Conservation (phyloP, 1,139 yeast genomes). For the Geotrichum candidum region DNA sequence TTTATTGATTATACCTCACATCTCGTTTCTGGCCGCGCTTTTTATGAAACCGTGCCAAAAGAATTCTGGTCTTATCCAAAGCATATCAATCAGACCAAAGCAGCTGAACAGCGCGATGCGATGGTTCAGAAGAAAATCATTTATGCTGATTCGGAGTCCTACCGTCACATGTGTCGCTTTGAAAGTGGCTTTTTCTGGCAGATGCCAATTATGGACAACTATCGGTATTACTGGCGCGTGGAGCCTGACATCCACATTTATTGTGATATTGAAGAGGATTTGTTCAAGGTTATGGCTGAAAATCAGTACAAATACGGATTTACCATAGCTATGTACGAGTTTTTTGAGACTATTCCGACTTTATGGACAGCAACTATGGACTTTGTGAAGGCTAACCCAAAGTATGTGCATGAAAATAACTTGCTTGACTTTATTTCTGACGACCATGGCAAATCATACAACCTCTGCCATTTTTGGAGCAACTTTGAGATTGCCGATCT, state of each 20-base stretch:
- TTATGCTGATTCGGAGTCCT: slow-evolving; percentile 61
- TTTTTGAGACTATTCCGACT: slow-evolving; percentile 67
- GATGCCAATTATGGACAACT: slow-evolving; percentile 63
- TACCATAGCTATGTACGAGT: slow-evolving; percentile 77
- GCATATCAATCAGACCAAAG: slow-evolving; percentile 53
- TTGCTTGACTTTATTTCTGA: slow-evolving; percentile 66
- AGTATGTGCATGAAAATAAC: slow-evolving; percentile 59
- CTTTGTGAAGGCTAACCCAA: slow-evolving; percentile 59
- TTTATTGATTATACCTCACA: slow-evolving; percentile 42
- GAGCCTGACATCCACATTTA: slow-evolving; percentile 76
- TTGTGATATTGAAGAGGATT: slow-evolving; percentile 78
- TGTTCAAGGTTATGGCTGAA: slow-evolving; percentile 74
- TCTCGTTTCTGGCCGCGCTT: slow-evolving; percentile 53
- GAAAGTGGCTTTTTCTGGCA: slow-evolving; percentile 88
- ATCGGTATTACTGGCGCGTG: slow-evolving; percentile 90
- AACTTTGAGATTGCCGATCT: slow-evolving; percentile 76
- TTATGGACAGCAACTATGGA: slow-evolving; percentile 72
- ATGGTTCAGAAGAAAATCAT: slow-evolving; percentile 47
- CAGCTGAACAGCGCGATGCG: slow-evolving; percentile 44
- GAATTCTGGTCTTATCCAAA: slow-evolving; percentile 74
- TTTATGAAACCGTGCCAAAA: slow-evolving; percentile 57
- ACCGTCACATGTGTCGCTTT: slow-evolving; percentile 85
- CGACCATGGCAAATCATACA: slow-evolving; percentile 52
- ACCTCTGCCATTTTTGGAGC: slow-evolving; percentile 85
- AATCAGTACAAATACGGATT: slow-evolving; percentile 70